A percentile compares a stretch with the other conserved stretches of the same genome.
phyloP scores from a whole-genome alignment of 495 filamentous ascomycete species.

The Evansstolkia leycettana region DNA sequence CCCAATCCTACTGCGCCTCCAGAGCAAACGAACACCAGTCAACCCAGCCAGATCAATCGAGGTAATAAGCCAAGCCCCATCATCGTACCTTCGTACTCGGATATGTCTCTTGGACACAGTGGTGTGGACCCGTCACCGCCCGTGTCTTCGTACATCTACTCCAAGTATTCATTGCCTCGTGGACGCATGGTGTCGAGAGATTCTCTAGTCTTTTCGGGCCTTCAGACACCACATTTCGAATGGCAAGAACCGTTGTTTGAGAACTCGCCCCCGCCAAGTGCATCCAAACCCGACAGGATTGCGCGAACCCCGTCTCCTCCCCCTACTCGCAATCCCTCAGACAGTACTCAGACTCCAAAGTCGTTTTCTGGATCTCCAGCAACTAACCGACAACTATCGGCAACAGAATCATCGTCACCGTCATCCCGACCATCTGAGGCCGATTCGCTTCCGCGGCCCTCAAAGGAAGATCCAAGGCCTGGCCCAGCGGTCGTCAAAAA shows the following conservation, averaged over 20 bases:
- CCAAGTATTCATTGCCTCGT: slow-evolving; percentile 71
- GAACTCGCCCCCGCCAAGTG: slow-evolving; percentile 33
- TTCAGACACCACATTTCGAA: slow-evolving; percentile 44
- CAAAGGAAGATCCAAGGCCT: slow-evolving; percentile 28
- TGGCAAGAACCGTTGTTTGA: slow-evolving; percentile 47
- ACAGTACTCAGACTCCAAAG: slow-evolving; percentile 22
- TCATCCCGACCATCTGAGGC: slow-evolving; percentile 16
- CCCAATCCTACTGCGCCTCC: slow-evolving; percentile 18
- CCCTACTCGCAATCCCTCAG: slow-evolving; percentile 7
- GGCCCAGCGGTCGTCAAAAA: slow-evolving; percentile 9
- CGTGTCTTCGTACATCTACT: slow-evolving; percentile 68
- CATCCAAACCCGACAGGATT: slow-evolving; percentile 23
- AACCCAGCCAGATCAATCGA: slow-evolving; percentile 17
- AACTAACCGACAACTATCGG: slow-evolving; percentile 7
- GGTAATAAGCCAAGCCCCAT: slow-evolving; percentile 28
- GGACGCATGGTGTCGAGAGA: slow-evolving; percentile 64
- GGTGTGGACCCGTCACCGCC: slow-evolving; percentile 32
- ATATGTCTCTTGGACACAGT: slow-evolving; percentile 4
- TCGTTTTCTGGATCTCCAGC: slow-evolving; percentile 22
- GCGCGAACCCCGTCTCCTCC: slow-evolving; percentile 25
- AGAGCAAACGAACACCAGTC: slow-evolving; percentile 6
- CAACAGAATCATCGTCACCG: slow-evolving; percentile 8
- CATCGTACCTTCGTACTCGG: slow-evolving; percentile 18
- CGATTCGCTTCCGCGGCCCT: slow-evolving; percentile 34
- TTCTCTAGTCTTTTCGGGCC: slow-evolving; percentile 51